phyloP scores from a whole-genome alignment of 2,329 filamentous ascomycete genomes.

The Sphaerulina vaccinii region DNA sequence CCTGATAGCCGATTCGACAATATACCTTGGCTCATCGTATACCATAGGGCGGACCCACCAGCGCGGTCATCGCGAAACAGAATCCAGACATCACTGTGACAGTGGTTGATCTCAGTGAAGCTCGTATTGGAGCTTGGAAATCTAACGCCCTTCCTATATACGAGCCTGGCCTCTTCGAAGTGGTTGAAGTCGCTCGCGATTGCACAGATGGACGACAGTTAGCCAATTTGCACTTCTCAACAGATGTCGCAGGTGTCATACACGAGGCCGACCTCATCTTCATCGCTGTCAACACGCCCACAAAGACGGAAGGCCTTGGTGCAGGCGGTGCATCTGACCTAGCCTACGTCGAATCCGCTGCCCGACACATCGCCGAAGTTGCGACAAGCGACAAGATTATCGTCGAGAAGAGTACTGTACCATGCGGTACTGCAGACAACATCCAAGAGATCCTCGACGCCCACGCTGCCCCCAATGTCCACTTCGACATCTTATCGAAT shows the following conservation, averaged over 20 bases:
- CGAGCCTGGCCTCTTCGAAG: slow-evolving; percentile 68
- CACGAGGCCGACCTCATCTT: slow-evolving; percentile 70
- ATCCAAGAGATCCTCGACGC: slow-evolving; percentile 63
- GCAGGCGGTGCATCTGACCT: slow-evolving; percentile 71
- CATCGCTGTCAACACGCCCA: slow-evolving; percentile 76
- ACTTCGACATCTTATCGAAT: slow-evolving; percentile 76
- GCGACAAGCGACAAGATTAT: slow-evolving; percentile 69
- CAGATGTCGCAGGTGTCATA: slow-evolving; percentile 62
- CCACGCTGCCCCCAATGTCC: slow-evolving; percentile 58
- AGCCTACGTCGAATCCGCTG: slow-evolving; percentile 68
- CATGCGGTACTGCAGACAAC: slow-evolving; percentile 69
- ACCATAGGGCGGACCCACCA: slow-evolving; percentile 66
- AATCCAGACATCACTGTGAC: slow-evolving; percentile 70
- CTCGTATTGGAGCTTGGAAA: slow-evolving; percentile 70
- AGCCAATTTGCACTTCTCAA: slow-evolving; percentile 73
- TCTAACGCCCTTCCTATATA: slow-evolving; percentile 71
- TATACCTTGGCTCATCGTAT: slow-evolving; percentile 16
- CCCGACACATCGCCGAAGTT: slow-evolving; percentile 64
- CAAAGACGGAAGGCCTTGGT: slow-evolving; percentile 68
- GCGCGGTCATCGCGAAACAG: slow-evolving; percentile 70
- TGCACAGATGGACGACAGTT: slow-evolving; percentile 27
- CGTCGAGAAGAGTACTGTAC: slow-evolving; percentile 80
- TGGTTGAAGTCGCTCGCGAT: slow-evolving; percentile 63
- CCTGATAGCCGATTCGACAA: not conserved
- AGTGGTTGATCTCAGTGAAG: slow-evolving; percentile 69